Base-by-base conservation (phyloP, 805 yeast genomes). In the Wickerhamomyces rabaulensis region DNA sequence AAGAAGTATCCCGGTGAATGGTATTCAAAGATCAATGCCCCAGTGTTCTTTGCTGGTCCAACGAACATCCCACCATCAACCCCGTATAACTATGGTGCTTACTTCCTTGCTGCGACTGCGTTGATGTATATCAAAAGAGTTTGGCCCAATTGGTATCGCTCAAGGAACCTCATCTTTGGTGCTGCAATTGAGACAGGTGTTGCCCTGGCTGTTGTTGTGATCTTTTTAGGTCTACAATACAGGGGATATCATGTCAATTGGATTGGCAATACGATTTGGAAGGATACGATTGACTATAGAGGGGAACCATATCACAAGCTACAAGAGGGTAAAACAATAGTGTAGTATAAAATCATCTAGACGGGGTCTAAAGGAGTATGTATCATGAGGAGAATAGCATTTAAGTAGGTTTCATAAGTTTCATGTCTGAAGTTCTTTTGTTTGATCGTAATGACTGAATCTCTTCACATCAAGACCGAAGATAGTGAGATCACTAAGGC, bases 61-160 rank as follows among this genome's bases (percentile, higher is more conserved):
- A 82, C 81, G 35, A 70, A 72, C 54, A 78, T 83, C 55, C 90
- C 92, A 15, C 90, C 91, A 39, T 83, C 86, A 31, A 80, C 89
- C 6, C 80, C 85, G 25, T 82, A 81, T 62, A 81, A 80, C 61
- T 81, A 81, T 63, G 74, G 81, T 1, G 72, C 76, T 22, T 80
- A 79, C 27, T 68, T 78, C 42, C 61, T 65, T 4, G 55, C 75
- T 46, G 73, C 80, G 8, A 71, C 64, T 47, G 52, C 67, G 26
- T 69, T 79, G 60, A 67, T 69, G 70, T 58, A 64, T 35, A 64
- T 79, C 41, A 75, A 73, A 49, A 67, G 65, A 39, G 65, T 65
- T 47, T 78, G 77, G 66, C 65, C 74, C 4, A 56, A 62, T 33
- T 79, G 84, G 84, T 80, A 80, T 61, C 78, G 39, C 4, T 16